Evolutionary conservation across 1,139 yeast genomes (phyloP).

Genomic region (Candida gigantensis): DNA sequence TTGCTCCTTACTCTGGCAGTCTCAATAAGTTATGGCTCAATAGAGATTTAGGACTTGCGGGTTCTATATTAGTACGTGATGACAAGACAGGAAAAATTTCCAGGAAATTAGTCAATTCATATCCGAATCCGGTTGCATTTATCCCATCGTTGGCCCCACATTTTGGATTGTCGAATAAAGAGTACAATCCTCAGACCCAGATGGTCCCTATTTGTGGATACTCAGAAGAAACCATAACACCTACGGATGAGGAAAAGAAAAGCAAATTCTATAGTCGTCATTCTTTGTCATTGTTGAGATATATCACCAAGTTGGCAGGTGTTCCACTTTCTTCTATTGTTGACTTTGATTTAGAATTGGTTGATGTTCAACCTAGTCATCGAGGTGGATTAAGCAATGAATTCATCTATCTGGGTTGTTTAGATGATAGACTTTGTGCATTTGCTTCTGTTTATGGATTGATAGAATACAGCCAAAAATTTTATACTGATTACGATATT

Average conservation of each 20-base stretch:
- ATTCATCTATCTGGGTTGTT: constrained; percentile 63
- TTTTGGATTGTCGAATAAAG: constrained; percentile 55
- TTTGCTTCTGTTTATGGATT: constrained; percentile 58
- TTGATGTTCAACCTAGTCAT: constrained; percentile 63
- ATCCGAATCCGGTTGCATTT: constrained; percentile 64
- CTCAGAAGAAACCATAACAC: constrained; percentile 33
- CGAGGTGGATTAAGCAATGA: constrained; percentile 63
- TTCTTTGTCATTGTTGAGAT: constrained; percentile 54
- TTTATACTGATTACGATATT: constrained; percentile 20
- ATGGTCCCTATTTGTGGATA: constrained; percentile 64
- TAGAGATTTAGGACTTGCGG: constrained; percentile 69
- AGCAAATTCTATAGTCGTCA: constrained; percentile 67
- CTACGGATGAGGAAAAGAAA: constrained; percentile 59
- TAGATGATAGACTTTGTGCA: constrained; percentile 68
- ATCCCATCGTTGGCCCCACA: constrained; percentile 70
- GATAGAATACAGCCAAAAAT: constrained; percentile 34
- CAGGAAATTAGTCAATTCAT: constrained; percentile 52
- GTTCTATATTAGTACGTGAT: constrained; percentile 51
- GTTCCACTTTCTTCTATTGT: constrained; percentile 52
- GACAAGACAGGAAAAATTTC: constrained; percentile 30
- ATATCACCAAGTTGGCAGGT: constrained; percentile 50
- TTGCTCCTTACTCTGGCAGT: constrained; percentile 67
- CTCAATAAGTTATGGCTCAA: constrained; percentile 60
- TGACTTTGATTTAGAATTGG: constrained; percentile 62
- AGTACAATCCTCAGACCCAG: constrained; percentile 61